Conservation (phyloP, 257 asterid species). For the Catharanthus roseus region DNA sequence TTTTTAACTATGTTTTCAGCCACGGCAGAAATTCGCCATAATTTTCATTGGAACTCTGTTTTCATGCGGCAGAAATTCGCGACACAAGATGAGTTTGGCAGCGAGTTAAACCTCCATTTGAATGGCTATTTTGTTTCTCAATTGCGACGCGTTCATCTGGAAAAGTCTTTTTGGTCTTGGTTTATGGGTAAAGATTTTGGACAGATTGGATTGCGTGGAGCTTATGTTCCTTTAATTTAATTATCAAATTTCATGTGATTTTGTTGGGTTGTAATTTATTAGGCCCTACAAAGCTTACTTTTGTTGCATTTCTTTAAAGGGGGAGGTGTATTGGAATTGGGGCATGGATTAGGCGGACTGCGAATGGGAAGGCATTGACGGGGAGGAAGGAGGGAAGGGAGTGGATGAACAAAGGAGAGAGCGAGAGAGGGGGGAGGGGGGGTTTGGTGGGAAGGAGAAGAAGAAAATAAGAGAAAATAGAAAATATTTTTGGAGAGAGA, state of each 20-base stretch:
- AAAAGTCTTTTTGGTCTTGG: constrained; percentile 75
- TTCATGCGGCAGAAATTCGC: constrained; percentile 64
- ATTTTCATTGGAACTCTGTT: constrained; percentile 54
- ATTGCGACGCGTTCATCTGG: constrained; percentile 83
- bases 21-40: constrained; percentile 35
- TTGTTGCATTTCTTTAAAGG: constrained; percentile 58
- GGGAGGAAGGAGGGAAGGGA: too few species aligned
- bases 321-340: constrained; percentile 90
- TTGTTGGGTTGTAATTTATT: constrained; percentile 34
- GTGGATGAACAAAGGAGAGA: too few species aligned
- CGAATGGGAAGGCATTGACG: too few species aligned
- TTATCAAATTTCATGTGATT: constrained; percentile 38
- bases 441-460: too few species aligned
- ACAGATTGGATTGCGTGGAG: constrained; percentile 33
- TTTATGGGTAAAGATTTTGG: constrained; percentile 46
- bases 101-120: constrained; percentile 55
- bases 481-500: too few species aligned
- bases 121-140: constrained; percentile 86
- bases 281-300: constrained; percentile 54
- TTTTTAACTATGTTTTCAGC: too few species aligned
- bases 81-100: constrained; percentile 80
- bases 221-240: constrained; percentile 34
- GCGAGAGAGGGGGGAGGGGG: too few species aligned
- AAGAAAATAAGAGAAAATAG: too few species aligned
- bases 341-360: constrained; percentile 71